These are phyloP conservation scores for Bryum argenteum DNA, from an alignment of 225 moss, liverwort and hornwort species.

Conservation along the genomic window DNA sequence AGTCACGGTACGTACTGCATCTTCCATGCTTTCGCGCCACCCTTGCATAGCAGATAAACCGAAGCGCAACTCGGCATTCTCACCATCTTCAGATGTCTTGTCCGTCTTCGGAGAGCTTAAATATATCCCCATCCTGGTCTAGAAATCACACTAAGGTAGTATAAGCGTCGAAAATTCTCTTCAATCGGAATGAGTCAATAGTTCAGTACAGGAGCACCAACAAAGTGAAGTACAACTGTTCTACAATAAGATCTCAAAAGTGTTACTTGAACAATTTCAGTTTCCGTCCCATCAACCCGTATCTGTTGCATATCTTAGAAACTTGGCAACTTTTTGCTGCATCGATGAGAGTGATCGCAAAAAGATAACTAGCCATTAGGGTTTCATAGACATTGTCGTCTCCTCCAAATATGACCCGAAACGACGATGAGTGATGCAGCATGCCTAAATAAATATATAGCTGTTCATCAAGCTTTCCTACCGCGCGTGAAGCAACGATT, in stretches of 20 bases:
- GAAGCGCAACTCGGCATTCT: slow-evolving; percentile 54
- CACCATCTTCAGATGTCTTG: slow-evolving; percentile 57
- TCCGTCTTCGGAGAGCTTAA: slow-evolving; percentile 59
- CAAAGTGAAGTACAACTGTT: slow-evolving; percentile 14
- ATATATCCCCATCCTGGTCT: slow-evolving; percentile 53
- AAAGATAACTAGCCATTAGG: too few species aligned
- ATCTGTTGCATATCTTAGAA: slow-evolving; percentile 11
- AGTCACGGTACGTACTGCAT: slow-evolving; percentile 47
- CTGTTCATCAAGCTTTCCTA: slow-evolving; percentile 11
- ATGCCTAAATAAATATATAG: slow-evolving; percentile 7
- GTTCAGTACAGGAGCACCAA: neutral
- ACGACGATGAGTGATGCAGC: slow-evolving; percentile 13
- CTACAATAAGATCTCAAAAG: slow-evolving; percentile 9
- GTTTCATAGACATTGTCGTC: slow-evolving; percentile 2
- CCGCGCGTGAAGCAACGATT: neutral
- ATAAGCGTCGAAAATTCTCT: slow-evolving; percentile 11
- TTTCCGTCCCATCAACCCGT: neutral
- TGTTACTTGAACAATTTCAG: slow-evolving; percentile 7
- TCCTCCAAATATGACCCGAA: slow-evolving; percentile 13
- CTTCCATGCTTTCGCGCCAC: slow-evolving; percentile 69
- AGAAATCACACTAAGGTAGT: slow-evolving; percentile 25
- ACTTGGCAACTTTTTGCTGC: slow-evolving; percentile 6
- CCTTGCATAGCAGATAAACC: slow-evolving; percentile 68
- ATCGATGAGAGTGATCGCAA: slow-evolving; percentile 7
- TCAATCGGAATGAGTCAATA: neutral